Conservation (phyloP, 805 yeast genomes). For the Lipomyces yamanashiensis region DNA sequence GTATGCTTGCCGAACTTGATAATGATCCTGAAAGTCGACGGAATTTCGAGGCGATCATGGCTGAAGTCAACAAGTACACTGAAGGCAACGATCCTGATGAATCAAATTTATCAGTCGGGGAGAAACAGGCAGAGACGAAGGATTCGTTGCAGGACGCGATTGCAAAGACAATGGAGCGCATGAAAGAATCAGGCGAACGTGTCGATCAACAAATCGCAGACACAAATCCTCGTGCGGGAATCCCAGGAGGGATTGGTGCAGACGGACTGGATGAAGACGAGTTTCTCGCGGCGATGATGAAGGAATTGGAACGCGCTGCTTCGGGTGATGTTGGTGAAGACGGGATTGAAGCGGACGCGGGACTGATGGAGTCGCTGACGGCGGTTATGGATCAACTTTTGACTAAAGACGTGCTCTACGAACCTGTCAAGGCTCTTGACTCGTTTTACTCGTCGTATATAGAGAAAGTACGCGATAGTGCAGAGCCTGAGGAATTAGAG, state of each 20-base stretch:
- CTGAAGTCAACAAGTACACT: conserved; percentile 40
- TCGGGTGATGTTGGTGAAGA: conserved; percentile 49
- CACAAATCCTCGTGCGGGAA: too few relatives aligned
- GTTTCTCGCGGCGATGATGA: conserved; percentile 63
- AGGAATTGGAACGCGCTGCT: conserved; percentile 55
- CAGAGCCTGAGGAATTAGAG: conserved; percentile 54
- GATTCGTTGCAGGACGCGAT: conserved; percentile 69
- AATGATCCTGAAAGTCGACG: conserved; percentile 59
- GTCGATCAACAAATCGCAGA: conserved; percentile 61
- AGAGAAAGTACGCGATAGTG: conserved; percentile 53
- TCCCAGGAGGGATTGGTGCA: background rate
- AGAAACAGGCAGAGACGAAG: conserved; percentile 1
- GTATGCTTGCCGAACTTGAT: conserved; percentile 54
- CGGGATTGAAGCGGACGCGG: conserved; percentile 54
- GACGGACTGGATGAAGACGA: conserved; percentile 50
- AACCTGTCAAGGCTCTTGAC: conserved; percentile 82
- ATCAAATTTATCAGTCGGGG: conserved; percentile 36
- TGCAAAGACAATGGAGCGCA: conserved; percentile 75
- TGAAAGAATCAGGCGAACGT: conserved; percentile 74
- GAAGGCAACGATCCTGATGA: conserved; percentile 1
- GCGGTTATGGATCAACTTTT: conserved; percentile 83
- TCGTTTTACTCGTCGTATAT: conserved; percentile 76
- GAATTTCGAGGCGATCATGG: conserved; percentile 55
- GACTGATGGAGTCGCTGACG: conserved; percentile 64
- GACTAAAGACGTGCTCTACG: conserved; percentile 82